Base-by-base conservation (phyloP, 2,329 filamentous ascomycete species). In the Gaeumannomyces tritici region DNA sequence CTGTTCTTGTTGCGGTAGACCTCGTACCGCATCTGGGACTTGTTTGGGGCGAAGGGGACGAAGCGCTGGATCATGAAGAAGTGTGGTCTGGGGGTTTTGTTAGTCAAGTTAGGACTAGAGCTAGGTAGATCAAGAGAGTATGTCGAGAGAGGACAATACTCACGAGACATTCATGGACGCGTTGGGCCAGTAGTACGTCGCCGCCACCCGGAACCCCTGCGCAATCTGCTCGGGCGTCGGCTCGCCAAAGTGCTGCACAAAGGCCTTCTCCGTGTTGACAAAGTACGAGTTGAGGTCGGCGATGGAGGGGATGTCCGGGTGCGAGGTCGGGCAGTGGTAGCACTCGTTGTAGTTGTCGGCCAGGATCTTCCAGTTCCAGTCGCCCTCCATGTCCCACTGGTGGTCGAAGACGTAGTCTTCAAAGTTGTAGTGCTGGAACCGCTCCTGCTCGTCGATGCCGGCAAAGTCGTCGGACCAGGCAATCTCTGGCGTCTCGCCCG, bases 261-360 rank as follows among this genome's bases (percentile, higher is more conserved):
- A 76, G 1, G 73, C 75, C 24, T 73, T 75, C 65, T 78, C 76
- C 54, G 78, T 78, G 65, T 81, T 74, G 60, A 83, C 80, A 55
- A 74, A 72, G 72, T 86, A 86, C 4, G 79, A 79, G 63, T 79
- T 77, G 54, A 86, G 77, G 64, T 86, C 81, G 57, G 83, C 78
- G n/a, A 86, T 76, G 55, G 76, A 74, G 5, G 81, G 76, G 35
- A 86, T 80, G 63, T 84, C 81, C 2, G 84, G 83, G 66, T 86
- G 83, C 2, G 83, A 80, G 0, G 80, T 81, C 60, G 80, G 79
- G 74, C 83, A 86, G 74, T 87, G 84, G 67, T 87, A 88, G 69
- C 84, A 87, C 69, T 85, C 84, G 69, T 88, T 88, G 75, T 85
- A 88, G 74, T 87, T 86, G 69, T 87, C 84, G 18, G 80, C 79